Conservation (phyloP, 805 yeast species). For the Schwanniomyces polymorphus region DNA sequence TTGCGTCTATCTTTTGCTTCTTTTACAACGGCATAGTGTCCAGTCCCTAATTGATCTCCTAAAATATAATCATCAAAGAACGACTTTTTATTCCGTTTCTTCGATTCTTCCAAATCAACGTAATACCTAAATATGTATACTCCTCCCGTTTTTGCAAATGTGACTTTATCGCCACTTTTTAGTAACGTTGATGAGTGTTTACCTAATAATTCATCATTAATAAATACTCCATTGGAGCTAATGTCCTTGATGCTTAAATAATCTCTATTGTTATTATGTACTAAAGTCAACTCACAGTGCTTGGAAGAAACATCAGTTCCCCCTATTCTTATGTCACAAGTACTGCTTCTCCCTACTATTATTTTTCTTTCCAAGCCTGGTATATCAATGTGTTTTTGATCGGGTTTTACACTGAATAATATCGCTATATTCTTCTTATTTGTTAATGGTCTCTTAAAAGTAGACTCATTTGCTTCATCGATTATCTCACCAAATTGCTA, state of each 20-base stretch:
- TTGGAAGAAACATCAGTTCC: slow-evolving; percentile 64
- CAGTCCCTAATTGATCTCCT: slow-evolving; percentile 67
- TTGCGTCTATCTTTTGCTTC: slow-evolving; percentile 60
- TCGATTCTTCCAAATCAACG: slow-evolving; percentile 19
- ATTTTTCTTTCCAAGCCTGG: slow-evolving; percentile 20
- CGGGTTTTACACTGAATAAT: slow-evolving; percentile 17
- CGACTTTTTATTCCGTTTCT: slow-evolving; percentile 26
- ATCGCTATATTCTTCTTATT: slow-evolving; percentile 19
- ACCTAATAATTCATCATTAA: slow-evolving; percentile 57
- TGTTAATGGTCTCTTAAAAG: slow-evolving; percentile 9
- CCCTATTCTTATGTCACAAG: slow-evolving; percentile 55
- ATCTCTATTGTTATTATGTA: slow-evolving; percentile 32
- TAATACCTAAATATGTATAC: slow-evolving; percentile 49
- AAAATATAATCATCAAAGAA: slow-evolving; percentile 58
- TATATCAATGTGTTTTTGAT: slow-evolving; percentile 16
- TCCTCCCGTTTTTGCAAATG: slow-evolving; percentile 54
- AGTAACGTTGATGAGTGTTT: slow-evolving; percentile 49
- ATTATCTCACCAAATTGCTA: slow-evolving; percentile 5
- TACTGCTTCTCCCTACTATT: slow-evolving; percentile 55
- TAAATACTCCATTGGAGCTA: slow-evolving; percentile 65
- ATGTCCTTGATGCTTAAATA: slow-evolving; percentile 52
- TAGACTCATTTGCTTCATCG: slow-evolving; percentile 4
- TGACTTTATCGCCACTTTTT: slow-evolving; percentile 63
- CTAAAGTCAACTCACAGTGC: slow-evolving; percentile 56
- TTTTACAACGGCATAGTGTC: slow-evolving; percentile 81